Percentiles rank a stretch among this genome's conserved stretches.
Conservation (phyloP, 768 basidiomycete genomes). For the Lactarius tabidus region DNA sequence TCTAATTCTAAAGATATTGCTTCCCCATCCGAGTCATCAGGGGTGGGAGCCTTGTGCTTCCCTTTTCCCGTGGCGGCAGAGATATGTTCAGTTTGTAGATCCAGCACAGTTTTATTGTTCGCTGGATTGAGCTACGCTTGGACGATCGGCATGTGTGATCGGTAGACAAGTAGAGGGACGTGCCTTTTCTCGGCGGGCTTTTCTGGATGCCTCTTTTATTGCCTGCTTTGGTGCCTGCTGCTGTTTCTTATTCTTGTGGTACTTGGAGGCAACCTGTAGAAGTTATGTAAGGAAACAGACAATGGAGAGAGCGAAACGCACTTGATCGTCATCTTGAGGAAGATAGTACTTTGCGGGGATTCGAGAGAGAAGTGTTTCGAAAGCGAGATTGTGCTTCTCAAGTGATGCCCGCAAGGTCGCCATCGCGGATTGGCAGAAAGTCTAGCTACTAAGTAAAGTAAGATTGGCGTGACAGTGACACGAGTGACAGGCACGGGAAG, state of each 20-base stretch:
- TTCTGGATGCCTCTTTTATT: slow-evolving; percentile 83
- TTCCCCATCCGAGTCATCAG: slow-evolving; percentile 32
- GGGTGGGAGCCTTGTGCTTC: slow-evolving; percentile 45
- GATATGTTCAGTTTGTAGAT: slow-evolving; percentile 34
- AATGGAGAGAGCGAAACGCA: slow-evolving; percentile 29
- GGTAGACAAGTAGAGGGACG: slow-evolving; percentile 7
- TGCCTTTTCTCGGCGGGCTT: slow-evolving; percentile 85
- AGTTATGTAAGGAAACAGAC: neutral
- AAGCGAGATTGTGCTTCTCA: slow-evolving; percentile 80
- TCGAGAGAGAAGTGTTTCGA: slow-evolving; percentile 75
- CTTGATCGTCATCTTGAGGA: slow-evolving; percentile 60
- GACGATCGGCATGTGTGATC: neutral
- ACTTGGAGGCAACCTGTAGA: slow-evolving; percentile 55
- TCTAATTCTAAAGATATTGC: slow-evolving; percentile 39
- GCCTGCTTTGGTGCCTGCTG: slow-evolving; percentile 72
- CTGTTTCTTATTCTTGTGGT: slow-evolving; percentile 86
- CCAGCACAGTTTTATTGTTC: slow-evolving; percentile 75
- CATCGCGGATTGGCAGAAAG: neutral
- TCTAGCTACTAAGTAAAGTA: too few relatives aligned
- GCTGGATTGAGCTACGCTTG: slow-evolving; percentile 81
- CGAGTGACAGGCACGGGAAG: neutral
- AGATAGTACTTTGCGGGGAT: slow-evolving; percentile 92
- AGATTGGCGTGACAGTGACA: neutral
- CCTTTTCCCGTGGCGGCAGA: slow-evolving; percentile 45
- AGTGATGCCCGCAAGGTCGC: slow-evolving; percentile 54